Evolutionary conservation across 495 filamentous ascomycete genomes (phyloP).

Genomic region (Penicillium bovifimosum): DNA sequence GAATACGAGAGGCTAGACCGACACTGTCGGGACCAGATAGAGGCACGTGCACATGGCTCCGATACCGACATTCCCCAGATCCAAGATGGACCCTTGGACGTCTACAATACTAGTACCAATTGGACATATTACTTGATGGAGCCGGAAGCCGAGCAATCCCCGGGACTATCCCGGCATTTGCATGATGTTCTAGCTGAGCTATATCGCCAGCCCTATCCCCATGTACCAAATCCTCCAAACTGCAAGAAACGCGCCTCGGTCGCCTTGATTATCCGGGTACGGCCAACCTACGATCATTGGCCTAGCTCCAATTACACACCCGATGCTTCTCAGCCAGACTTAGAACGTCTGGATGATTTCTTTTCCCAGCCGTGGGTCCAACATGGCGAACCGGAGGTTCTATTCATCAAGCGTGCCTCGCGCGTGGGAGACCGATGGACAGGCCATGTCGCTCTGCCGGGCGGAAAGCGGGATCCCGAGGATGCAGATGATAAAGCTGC

Average conservation of each 20-base stretch:
- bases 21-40: background rate
- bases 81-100: background rate
- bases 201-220: constrained; percentile 51
- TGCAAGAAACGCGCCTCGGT: constrained; percentile 68
- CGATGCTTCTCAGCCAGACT: constrained; percentile 28
- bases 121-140: constrained; percentile 6
- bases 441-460: constrained; percentile 69
- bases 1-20: background rate
- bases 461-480: constrained; percentile 64
- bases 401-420: constrained; percentile 73
- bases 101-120: background rate
- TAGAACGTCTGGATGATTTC: constrained; percentile 51
- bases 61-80: background rate
- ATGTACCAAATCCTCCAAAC: constrained; percentile 56
- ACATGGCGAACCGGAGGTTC: constrained; percentile 66
- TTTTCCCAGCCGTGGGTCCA: constrained; percentile 67
- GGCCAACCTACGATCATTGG: constrained; percentile 55
- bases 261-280: constrained; percentile 63
- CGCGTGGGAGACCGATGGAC: constrained; percentile 71
- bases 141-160: background rate
- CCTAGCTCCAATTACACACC: constrained; percentile 29
- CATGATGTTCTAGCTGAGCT: constrained; percentile 48
- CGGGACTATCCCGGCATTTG: constrained; percentile 25
- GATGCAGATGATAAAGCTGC: constrained; percentile 61
- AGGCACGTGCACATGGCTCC: background rate